Base-by-base conservation (phyloP, 139 green algal species). In the Nannochloris sp. region DNA sequence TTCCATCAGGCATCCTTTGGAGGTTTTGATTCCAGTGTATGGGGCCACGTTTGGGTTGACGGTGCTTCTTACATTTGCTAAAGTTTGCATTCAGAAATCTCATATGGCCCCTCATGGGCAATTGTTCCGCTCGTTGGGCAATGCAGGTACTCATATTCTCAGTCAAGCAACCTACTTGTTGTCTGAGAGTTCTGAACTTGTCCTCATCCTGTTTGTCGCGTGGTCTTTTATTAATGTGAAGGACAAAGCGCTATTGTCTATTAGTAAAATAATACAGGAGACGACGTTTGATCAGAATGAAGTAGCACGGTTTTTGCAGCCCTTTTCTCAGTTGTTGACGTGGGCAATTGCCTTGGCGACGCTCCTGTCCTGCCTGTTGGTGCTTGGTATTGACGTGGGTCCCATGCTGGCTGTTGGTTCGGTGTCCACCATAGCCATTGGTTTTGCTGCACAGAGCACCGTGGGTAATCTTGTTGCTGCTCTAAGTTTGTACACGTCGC, bases 401-500 rank as follows among this genome's bases (percentile, higher is more conserved):
- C 68, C 68, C 4, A 33, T 70, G 23, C 50, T 70, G 14, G 50
- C 63, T 31, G 30, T 70, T 31, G 63, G 63, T 23, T 48, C 20
- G 3, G 63, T 64, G 25, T 50, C 20, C 13, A 49, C 49, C 14
- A 51, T 76, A 2, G 70, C 64, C 10, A 57, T 72, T n/a, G 70
- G 70, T 28, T 68, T 76, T 20, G 70, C 70, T 14, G 70, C 70
- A 3, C 70, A 76, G 31, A 65, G 25, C 48, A 76, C 70, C 16
- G 61, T 76, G 33, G 53, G 44, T 14, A 76, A 76, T 30, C 31
- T 76, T 13, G 63, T 76, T 13, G 67, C 70, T 14, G 70, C 70
- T 26, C 20, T 76, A 25, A 65, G 25, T 11, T 50, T 70, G 72
- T 82, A 75, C 51, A 63, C 72, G 31, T 73, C 76, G 1, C 50